Evolutionary conservation across 2,329 filamentous ascomycete genomes (phyloP).

Genomic region (Botrytis pseudocinerea): DNA sequence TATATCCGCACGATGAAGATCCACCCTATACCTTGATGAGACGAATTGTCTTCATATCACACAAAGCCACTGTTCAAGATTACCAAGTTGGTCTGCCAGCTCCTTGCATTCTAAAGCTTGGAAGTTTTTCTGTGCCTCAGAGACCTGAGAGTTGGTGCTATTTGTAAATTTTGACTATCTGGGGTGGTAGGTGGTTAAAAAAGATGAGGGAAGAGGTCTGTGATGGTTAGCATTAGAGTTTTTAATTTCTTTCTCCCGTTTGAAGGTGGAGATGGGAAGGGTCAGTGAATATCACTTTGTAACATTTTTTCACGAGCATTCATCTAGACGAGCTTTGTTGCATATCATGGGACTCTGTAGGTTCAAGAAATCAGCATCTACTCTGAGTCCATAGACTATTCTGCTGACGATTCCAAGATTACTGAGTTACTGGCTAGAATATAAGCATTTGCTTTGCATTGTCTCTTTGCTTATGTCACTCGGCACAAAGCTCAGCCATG

Average conservation of each 20-base stretch:
- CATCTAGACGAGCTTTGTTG: background rate
- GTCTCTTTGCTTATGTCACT: too few relatives aligned
- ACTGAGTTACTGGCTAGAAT: too few relatives aligned
- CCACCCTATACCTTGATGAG: fast-evolving
- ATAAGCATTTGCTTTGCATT: too few relatives aligned
- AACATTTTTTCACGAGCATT: background rate
- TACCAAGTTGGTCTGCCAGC: background rate
- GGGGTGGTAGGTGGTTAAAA: background rate
- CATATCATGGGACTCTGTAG: background rate
- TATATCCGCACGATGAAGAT: background rate
- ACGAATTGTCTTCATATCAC: background rate
- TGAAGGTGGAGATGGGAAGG: fast-evolving
- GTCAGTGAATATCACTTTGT: background rate
- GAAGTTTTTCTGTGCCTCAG: background rate
- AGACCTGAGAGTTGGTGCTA: background rate
- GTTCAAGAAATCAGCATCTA: too few relatives aligned
- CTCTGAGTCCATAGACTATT: too few relatives aligned
- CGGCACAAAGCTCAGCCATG: too few relatives aligned
- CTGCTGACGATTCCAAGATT: too few relatives aligned
- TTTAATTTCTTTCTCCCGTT: background rate
- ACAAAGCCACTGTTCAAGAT: background rate
- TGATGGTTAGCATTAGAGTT: background rate
- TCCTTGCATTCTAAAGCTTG: background rate
- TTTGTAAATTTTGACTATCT: background rate
- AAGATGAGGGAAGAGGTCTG: background rate